Percentiles rank a stretch among this genome's conserved stretches.
Evolutionary conservation across 148 eudicot species (phyloP).

Genomic region (Pouteria glomerata): DNA sequence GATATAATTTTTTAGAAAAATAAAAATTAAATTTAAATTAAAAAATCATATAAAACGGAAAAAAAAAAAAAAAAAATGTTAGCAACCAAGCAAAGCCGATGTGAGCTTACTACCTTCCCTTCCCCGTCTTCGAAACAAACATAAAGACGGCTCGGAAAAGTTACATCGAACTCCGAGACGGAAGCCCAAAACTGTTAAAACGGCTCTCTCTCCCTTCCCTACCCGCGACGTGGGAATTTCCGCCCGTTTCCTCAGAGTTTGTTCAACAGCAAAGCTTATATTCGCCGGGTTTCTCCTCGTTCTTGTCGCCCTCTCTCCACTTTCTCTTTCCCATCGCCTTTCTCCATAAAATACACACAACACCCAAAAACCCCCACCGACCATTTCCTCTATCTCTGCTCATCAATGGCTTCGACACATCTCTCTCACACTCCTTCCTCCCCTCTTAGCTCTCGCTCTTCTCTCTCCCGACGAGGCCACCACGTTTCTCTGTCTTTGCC

Average conservation of each 20-base stretch:
- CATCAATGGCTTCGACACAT: conserved; percentile 65
- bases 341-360: neutral
- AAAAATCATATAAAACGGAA: too few species aligned
- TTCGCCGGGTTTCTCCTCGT: neutral
- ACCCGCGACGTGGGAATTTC: neutral
- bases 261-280: neutral
- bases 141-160: too few species aligned
- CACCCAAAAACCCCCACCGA: neutral
- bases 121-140: too few species aligned
- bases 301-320: neutral
- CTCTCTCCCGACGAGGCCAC: conserved; percentile 17
- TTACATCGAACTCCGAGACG: too few species aligned
- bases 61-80: too few species aligned
- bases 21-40: too few species aligned
- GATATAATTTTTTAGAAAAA: too few species aligned
- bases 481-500: conserved; percentile 12
- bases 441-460: conserved; percentile 22
- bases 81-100: too few species aligned
- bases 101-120: too few species aligned
- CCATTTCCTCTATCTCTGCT: neutral
- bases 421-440: conserved; percentile 42
- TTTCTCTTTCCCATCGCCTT: neutral
- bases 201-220: neutral
- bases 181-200: too few species aligned
- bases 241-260: neutral